Conservation (phyloP, 805 yeast genomes). For the Starmerella kuoi region DNA sequence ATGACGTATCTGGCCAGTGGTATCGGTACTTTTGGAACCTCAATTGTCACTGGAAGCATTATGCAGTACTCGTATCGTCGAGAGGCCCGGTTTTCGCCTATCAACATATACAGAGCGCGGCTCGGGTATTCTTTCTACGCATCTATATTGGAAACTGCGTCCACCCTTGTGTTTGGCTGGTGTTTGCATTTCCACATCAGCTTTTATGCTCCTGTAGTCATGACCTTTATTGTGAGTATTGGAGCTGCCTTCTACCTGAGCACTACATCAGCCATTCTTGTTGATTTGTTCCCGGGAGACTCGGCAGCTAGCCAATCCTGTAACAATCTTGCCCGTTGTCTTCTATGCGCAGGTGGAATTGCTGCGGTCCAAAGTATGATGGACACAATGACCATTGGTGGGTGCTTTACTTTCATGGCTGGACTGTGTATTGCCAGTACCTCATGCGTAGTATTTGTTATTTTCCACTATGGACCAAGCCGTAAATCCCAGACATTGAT, state of each 20-base stretch:
- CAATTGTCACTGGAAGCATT: slow-evolving; percentile 45
- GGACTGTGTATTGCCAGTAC: slow-evolving; percentile 27
- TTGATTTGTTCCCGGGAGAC: slow-evolving; percentile 61
- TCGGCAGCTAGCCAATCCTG: slow-evolving; percentile 67
- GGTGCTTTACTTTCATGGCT: slow-evolving; percentile 63
- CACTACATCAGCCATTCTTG: slow-evolving; percentile 50
- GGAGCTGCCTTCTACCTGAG: slow-evolving; percentile 49
- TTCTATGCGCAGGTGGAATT: slow-evolving; percentile 55
- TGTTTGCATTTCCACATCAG: slow-evolving; percentile 40
- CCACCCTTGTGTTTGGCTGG: slow-evolving; percentile 59
- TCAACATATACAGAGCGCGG: slow-evolving; percentile 41
- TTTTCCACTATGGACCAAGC: slow-evolving; percentile 11
- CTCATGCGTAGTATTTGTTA: slow-evolving; percentile 10
- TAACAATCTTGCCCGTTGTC: slow-evolving; percentile 60
- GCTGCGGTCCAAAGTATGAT: slow-evolving; percentile 58
- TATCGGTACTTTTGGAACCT: slow-evolving; percentile 48
- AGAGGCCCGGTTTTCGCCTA: slow-evolving; percentile 19
- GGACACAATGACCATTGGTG: slow-evolving; percentile 49
- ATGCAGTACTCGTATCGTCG: slow-evolving; percentile 41
- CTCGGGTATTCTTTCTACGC: slow-evolving; percentile 38
- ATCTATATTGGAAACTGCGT: slow-evolving; percentile 32
- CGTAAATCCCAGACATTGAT: slow-evolving; percentile 1
- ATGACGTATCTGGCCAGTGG: slow-evolving; percentile 67
- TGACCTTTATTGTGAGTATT: slow-evolving; percentile 45
- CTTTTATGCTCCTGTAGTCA: slow-evolving; percentile 45